Evolutionary conservation across 139 green algal genomes (phyloP), one percentile per base, ranked within the genome.

Genomic region (Axilococcus clingmanii): DNA sequence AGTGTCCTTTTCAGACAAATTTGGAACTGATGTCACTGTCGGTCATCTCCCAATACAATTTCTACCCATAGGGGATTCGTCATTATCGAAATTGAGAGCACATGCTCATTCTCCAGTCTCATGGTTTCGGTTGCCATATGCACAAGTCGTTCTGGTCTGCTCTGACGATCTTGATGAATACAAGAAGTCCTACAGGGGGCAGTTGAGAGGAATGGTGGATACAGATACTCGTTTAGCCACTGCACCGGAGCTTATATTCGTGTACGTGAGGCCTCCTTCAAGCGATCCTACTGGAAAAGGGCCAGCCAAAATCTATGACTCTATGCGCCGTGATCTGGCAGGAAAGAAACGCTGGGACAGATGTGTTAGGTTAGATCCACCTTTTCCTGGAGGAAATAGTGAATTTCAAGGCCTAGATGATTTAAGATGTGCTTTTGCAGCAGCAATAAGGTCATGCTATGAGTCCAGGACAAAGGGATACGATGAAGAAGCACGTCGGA

Each of bases 81-180:
- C n/a, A n/a, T n/a, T n/a, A n/a, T n/a, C n/a, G n/a, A n/a, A n/a
- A n/a, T 63, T 90, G 31, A 68, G 71, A 42, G 75, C 79, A 24
- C 75, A 75, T 45, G 48, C 63, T 0, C 50, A 82, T 51, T 79
- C 63, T 44, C 57, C 78, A 15, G 71, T 84, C 4, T 76, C 81
- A 4, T 93, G 82, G 82, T 91, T 89, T 59, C 67, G 83, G 20
- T 82, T 77, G 47, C 83, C 83, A 0, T 80, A 76, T 48, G 79
- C 59, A 5, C 61, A 80, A 19, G 35, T 91, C 2, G 56, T 91
- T 8, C 59, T 89, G 56, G 68, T 88, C 22, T 71, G 62, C 5
- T 77, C 61, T 17, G 60, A 75, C 3, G 82, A 91, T 34, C 31
- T 65, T 15, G 66, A 85, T 15, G 82, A 91, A n/a, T 93, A 91